Evolutionary conservation across 192 early-diverging fungal genomes (phyloP).

Genomic region (Obelidium mucronatum): DNA sequence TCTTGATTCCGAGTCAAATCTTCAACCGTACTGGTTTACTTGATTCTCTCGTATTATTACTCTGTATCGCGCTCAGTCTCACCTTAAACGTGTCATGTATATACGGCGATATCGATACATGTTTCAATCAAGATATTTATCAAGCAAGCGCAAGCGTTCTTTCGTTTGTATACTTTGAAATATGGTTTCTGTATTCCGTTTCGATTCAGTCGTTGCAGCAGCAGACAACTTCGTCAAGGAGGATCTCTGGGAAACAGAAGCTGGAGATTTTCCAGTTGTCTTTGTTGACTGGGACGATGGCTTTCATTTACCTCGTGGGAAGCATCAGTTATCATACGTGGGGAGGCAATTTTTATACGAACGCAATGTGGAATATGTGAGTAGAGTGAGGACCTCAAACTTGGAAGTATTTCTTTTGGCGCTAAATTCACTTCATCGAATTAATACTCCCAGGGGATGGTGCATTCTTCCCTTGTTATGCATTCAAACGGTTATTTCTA

Average conservation of each 20-base stretch:
- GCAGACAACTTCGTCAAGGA: not conserved
- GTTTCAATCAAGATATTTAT: conserved; percentile 14
- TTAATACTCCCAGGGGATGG: not conserved
- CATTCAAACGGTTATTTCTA: not conserved
- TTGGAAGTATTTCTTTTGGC: not conserved
- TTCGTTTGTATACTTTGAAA: conserved; percentile 13
- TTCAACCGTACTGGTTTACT: not conserved
- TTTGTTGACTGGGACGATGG: not conserved
- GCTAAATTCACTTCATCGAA: too few species aligned
- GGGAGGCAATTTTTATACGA: conserved; percentile 18
- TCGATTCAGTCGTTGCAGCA: not conserved
- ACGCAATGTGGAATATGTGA: conserved; percentile 11
- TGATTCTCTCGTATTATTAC: not conserved
- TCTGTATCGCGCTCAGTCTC: not conserved
- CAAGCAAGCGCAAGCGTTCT: not conserved
- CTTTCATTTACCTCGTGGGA: not conserved
- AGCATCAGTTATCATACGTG: not conserved
- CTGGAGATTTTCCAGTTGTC: not conserved
- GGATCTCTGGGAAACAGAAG: not conserved
- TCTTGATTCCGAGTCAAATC: not conserved
- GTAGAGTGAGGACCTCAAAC: not conserved
- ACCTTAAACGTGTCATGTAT: conserved; percentile 3
- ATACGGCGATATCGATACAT: conserved; percentile 7
- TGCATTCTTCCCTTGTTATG: not conserved
- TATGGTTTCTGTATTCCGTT: not conserved